Evolutionary conservation across 164 flowering plant genomes (phyloP), one percentile per base, ranked within the genome.

Genomic region (Magnolia officinalis): DNA sequence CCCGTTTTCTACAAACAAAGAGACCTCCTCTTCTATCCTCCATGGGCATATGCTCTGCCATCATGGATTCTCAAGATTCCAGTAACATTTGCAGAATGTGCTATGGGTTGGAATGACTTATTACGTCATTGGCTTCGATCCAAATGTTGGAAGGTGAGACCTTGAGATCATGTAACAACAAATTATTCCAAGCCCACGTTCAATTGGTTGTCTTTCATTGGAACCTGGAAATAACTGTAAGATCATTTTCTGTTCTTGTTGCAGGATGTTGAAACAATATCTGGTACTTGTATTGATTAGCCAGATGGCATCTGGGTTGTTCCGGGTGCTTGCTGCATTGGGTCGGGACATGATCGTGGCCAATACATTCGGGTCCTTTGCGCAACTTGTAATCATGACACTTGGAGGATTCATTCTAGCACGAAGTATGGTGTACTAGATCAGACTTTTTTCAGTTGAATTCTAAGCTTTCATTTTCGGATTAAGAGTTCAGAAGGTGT

Each of bases 1-100:
- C 91, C 93, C 1, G 87, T 86, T 26, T 90, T 90, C 67, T 90
- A 85, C 76, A 90, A 90, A 85, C 93, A 90, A 77, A 77, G 93
- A 59, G 90, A 87, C 71, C 85, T 83, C 67, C 85, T 83, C 1
- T 87, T 90, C 51, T 86, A 72, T 65, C 93, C 93, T 74, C 61
- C 91, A 11, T 90, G 93, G 93, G 87, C 91, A 61, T 88, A 79
- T 45, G 74, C 91, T 29, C 71, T 88, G 19, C 89, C 93, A 0
- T 1, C 78, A 70, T 84, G 80, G 79, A 79, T 88, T 18, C 80
- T 85, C n/a, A 79, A 72, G 80, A 81, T 84, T 50, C 89, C 90
- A 16, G 4, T 87, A 13, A 71, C 90, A 1, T 14, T 84, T 23
- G 7, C 80, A 19, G 90, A 88, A 76, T 83, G 73, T 68, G 77